Percentiles rank a stretch among this genome's conserved stretches.
Conservation (phyloP, 768 basidiomycete genomes). For the Psilocybe azurescens region DNA sequence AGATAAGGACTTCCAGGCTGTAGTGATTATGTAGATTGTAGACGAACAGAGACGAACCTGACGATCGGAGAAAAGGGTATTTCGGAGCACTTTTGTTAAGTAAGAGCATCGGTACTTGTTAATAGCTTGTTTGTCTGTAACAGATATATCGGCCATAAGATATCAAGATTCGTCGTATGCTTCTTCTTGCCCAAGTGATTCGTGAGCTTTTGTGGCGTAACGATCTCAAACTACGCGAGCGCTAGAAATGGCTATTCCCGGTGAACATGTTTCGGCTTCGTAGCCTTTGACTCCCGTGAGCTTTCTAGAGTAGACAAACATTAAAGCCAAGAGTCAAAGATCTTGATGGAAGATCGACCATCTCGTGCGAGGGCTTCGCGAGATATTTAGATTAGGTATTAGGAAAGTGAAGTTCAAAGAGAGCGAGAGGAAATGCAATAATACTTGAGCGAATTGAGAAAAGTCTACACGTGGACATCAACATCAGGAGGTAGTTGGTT, state of each 20-base stretch:
- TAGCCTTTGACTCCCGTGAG: slow-evolving; percentile 1
- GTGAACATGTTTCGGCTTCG: slow-evolving; percentile 7
- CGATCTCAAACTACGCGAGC: slow-evolving; percentile 1
- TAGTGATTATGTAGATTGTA: neutral
- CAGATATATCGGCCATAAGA: neutral
- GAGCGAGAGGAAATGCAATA: slow-evolving; percentile 5
- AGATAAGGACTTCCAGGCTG: slow-evolving; percentile 5
- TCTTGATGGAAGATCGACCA: slow-evolving; percentile 5
- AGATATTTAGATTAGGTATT: neutral
- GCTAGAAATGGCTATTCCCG: slow-evolving; percentile 15
- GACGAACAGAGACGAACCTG: slow-evolving; percentile 9
- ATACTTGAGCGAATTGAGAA: neutral
- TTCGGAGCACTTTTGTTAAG: slow-evolving; percentile 8
- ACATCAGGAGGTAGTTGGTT: slow-evolving; percentile 14
- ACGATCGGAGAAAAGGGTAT: slow-evolving; percentile 16
- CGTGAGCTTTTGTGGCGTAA: neutral
- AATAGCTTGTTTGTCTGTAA: slow-evolving; percentile 13
- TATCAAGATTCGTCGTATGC: neutral
- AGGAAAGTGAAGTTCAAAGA: slow-evolving; percentile 1
- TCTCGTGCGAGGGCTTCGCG: neutral
- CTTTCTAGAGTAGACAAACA: slow-evolving; percentile 7
- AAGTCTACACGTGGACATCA: slow-evolving; percentile 21
- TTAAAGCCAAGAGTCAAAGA: neutral
- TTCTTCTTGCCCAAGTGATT: neutral
- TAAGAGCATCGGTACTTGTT: neutral